Base-by-base conservation (phyloP, 2,329 filamentous ascomycete genomes). In the Epichloe sylvatica region DNA sequence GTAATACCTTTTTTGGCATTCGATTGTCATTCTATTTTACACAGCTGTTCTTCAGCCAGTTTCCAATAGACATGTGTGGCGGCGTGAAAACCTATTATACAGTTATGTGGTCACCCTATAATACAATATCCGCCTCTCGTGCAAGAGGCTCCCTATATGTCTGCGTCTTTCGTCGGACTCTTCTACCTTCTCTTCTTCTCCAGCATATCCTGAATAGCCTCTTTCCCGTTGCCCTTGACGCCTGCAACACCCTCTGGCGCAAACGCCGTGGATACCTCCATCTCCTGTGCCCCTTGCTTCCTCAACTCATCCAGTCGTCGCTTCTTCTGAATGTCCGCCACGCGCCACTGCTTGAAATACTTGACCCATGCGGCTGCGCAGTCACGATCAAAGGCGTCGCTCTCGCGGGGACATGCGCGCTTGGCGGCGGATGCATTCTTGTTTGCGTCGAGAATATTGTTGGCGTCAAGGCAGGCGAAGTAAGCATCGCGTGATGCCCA, bases 311-410 rank as follows among this genome's bases (percentile, higher is more conserved):
- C 83, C 55, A 95, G 71, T 23, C 87, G 84, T 68, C 82, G 74
- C 61, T 86, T 83, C 68, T 91, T 88, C 59, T 94, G 86, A 62
- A 86, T 77, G 59, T 98, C 92, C 69, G 94, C 91, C 36, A 97
- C 87, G 60, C 92, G 77, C 70, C 89, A 85, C 68, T 96, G 90
- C 74, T 97, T 96, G 70, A 98, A 98, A 68, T 98, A 97, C 69
- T 89, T 88, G 53, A 96, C 92, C 92, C 92, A 98, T 63, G 89
- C 90, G 52, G 74, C 77, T 17, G 89, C 88, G 67, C 92, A 98
- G 63, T 91, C 86, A 58, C 76, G 75, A 69, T 94, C 88, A 61
- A 97, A 94, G 51, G 73, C 76, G 33, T 59, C 62, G 23, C 61
- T 61, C 63, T 74, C 63, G 40, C 54, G 51, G 23, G 64, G 63